A percentile compares a stretch with the other conserved stretches of the same genome.
Evolutionary conservation across 805 yeast species (phyloP).

Genomic region (Sugiyamaella mastotermitis): DNA sequence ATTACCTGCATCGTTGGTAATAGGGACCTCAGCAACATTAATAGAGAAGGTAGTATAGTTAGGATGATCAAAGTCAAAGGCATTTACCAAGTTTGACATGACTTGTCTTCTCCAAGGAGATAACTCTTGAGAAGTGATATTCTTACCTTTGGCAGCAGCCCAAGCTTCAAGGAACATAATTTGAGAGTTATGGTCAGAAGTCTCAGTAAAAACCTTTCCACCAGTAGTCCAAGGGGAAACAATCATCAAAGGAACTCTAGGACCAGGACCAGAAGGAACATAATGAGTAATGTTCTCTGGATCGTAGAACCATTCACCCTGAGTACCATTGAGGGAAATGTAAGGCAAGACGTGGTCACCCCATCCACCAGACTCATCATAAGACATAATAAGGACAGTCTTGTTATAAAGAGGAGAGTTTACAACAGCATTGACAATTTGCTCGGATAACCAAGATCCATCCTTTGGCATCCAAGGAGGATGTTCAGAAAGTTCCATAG

Average conservation of each 20-base stretch:
- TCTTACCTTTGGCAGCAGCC: slow-evolving; percentile 18
- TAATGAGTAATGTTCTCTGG: slow-evolving; percentile 13
- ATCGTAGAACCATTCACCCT: slow-evolving; percentile 23
- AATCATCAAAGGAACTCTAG: slow-evolving; percentile 22
- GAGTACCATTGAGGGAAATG: slow-evolving; percentile 22
- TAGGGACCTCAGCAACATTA: slow-evolving; percentile 14
- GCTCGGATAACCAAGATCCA: slow-evolving; percentile 24
- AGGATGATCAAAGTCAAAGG: slow-evolving; percentile 21
- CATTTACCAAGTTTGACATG: slow-evolving; percentile 20
- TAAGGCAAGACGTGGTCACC: slow-evolving; percentile 26
- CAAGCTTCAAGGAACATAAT: slow-evolving; percentile 23
- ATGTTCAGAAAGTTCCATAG: slow-evolving; percentile 23
- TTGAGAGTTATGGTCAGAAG: slow-evolving; percentile 24
- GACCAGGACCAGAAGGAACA: slow-evolving; percentile 24
- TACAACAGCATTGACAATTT: slow-evolving; percentile 19
- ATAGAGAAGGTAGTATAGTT: slow-evolving; percentile 16
- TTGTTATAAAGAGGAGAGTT: slow-evolving; percentile 19
- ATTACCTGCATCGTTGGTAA: slow-evolving; percentile 9
- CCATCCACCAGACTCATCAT: slow-evolving; percentile 27
- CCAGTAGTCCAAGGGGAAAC: slow-evolving; percentile 26
- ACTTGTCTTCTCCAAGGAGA: slow-evolving; percentile 22
- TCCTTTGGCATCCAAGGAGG: slow-evolving; percentile 21
- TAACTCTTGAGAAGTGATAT: slow-evolving; percentile 13
- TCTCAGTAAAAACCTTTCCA: slow-evolving; percentile 23
- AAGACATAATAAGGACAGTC: slow-evolving; percentile 21